phyloP scores from a whole-genome alignment of 208 protist genomes.

The Spongospora subterranea region DNA sequence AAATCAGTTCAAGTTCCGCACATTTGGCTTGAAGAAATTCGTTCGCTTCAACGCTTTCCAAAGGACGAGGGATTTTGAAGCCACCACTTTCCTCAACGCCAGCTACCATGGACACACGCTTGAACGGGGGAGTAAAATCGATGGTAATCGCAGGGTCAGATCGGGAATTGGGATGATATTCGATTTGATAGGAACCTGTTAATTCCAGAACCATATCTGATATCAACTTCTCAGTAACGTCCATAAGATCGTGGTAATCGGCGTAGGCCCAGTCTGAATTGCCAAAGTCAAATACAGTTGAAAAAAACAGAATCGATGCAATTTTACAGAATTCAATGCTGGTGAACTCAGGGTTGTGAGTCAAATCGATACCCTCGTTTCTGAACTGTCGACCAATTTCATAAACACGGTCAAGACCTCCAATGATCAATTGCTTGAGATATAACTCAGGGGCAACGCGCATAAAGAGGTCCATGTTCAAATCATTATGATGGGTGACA shows the following conservation, averaged over 20 bases:
- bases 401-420: constrained; percentile 99
- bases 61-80: constrained; percentile 78
- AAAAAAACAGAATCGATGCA: constrained; percentile 31
- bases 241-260: constrained; percentile 99
- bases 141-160: constrained; percentile 80
- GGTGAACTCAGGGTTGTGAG: constrained; percentile 99
- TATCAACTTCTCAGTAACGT: constrained; percentile 91
- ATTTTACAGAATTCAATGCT: constrained; percentile 97
- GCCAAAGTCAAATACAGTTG: background rate
- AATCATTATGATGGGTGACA: constrained; percentile 98
- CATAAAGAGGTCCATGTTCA: constrained; percentile 96
- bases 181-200: constrained; percentile 87
- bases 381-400: constrained; percentile 98
- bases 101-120: constrained; percentile 91
- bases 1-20: constrained; percentile 79
- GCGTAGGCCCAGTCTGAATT: constrained; percentile 88
- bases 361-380: constrained; percentile 96
- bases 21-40: constrained; percentile 79
- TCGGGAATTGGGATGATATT: constrained; percentile 87
- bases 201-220: constrained; percentile 89
- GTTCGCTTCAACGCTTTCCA: constrained; percentile 23
- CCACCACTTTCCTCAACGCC: constrained; percentile 88
- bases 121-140: constrained; percentile 98
- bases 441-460: constrained; percentile 99
- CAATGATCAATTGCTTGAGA: constrained; percentile 98